Conservation (phyloP, 2,329 filamentous ascomycete species). For the Trichoderma sp. region DNA sequence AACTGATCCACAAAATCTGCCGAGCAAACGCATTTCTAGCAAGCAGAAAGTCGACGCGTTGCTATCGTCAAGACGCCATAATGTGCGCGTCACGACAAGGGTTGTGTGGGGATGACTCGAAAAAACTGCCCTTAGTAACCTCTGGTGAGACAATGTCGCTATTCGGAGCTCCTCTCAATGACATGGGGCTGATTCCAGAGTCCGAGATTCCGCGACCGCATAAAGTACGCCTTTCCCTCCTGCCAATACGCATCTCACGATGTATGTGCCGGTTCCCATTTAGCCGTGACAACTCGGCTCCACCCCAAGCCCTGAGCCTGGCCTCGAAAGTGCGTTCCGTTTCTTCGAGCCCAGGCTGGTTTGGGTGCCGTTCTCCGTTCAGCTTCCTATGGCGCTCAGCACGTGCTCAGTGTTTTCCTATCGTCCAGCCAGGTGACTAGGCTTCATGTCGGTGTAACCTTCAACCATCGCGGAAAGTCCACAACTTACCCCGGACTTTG, state of each 20-base stretch:
- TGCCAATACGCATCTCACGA: neutral
- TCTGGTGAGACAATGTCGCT: neutral
- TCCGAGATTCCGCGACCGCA: slow-evolving; percentile 19
- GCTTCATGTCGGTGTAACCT: slow-evolving; percentile 18
- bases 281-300: neutral
- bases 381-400: neutral
- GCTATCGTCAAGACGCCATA: neutral
- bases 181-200: slow-evolving; percentile 12
- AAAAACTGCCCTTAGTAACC: neutral
- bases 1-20: neutral
- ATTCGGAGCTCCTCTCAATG: slow-evolving; percentile 1
- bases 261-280: neutral
- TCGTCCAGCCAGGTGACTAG: neutral
- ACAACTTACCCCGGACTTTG: neutral
- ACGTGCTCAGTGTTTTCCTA: neutral
- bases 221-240: neutral
- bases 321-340: neutral
- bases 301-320: neutral
- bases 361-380: neutral
- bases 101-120: neutral
- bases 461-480: slow-evolving; percentile 4
- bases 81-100: neutral
- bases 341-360: slow-evolving; percentile 3
- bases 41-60: neutral
- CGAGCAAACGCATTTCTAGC: neutral